Evolutionary conservation across 2,329 filamentous ascomycete genomes (phyloP), one percentile per base, ranked within the genome.

Genomic region (Thielaviopsis musarum): DNA sequence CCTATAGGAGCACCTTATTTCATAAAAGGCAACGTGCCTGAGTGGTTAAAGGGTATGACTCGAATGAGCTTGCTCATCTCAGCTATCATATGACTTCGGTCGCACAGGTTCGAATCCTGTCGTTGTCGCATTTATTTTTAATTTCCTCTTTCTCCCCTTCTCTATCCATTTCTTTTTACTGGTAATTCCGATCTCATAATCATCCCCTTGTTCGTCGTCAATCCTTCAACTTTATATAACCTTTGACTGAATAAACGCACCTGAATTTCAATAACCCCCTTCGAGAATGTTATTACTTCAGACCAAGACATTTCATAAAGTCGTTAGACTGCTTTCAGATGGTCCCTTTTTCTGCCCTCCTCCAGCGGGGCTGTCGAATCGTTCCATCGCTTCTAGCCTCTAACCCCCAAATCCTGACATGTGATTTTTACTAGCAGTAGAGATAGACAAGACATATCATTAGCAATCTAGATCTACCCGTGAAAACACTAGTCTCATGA

Each of bases 21-120:
- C 21, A 5, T 5, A 4, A 17, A 34, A 54, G 53, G 55, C 45
- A 57, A 57, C 41, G 24, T 51, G 55, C 55, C 45, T 17, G 55
- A 57, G 55, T 57, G 45, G 45, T 38, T 57, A 57, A 51, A 38
- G 55, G 45, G 55, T 51, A 57, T 52, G 55, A 52, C 55, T 52
- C 55, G 55, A 52, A 57, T 52, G 45, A n/a, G 21, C 41, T 56
- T 5, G 53, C 19, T 41, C 30, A 54, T 54, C 30, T 54, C 52
- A 30, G 54, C 54, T 49, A 30, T 49, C 54, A 56, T 51, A 34
- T 51, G 41, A 24, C 54, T 56, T 56, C 24, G 54, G 54, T n/a
- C 54, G 54, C 24, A 45, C 24, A 56, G 54, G 54, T 56, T 56
- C 41, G n/a, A 49, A 51, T 34, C 55, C 41, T 51, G 55, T 34